These are phyloP conservation scores for Sordaria brevicollis DNA, from an alignment of 495 filamentous ascomycete species.

Conservation along the genomic window DNA sequence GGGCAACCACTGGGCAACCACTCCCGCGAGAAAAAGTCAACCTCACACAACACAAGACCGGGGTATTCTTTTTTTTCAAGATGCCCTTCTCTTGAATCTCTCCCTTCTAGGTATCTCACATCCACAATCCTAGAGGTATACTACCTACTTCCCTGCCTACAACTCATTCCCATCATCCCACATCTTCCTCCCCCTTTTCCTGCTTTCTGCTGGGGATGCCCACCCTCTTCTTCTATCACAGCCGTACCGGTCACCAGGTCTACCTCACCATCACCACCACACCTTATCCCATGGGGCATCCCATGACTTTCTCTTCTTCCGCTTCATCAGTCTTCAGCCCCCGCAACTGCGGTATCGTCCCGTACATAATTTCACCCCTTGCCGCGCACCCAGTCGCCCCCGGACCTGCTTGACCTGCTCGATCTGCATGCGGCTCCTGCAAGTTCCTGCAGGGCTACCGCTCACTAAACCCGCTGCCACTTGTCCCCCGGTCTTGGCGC, in stretches of 20 bases:
- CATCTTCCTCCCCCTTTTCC: background rate
- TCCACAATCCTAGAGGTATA: background rate
- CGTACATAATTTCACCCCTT: background rate
- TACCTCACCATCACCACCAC: background rate
- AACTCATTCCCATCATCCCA: background rate
- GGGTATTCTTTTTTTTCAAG: background rate
- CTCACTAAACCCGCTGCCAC: constrained; percentile 7
- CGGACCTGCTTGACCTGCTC: constrained; percentile 3
- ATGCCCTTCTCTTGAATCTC: background rate
- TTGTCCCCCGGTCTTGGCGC: constrained; percentile 7
- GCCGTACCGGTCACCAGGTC: background rate
- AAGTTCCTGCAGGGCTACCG: constrained; percentile 17
- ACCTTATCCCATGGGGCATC: background rate
- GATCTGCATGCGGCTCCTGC: constrained; percentile 26
- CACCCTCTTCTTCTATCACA: background rate
- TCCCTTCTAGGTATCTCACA: background rate
- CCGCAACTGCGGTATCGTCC: background rate
- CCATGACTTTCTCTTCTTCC: background rate
- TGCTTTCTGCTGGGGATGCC: background rate
- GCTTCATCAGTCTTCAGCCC: background rate
- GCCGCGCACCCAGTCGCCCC: background rate
- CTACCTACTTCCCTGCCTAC: background rate
- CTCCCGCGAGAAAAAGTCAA: background rate
- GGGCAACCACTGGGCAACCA: background rate
- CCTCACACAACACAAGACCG: background rate